Base-by-base conservation (phyloP, 1,284 basidiomycete species). In the Entoloma clypeatum region DNA sequence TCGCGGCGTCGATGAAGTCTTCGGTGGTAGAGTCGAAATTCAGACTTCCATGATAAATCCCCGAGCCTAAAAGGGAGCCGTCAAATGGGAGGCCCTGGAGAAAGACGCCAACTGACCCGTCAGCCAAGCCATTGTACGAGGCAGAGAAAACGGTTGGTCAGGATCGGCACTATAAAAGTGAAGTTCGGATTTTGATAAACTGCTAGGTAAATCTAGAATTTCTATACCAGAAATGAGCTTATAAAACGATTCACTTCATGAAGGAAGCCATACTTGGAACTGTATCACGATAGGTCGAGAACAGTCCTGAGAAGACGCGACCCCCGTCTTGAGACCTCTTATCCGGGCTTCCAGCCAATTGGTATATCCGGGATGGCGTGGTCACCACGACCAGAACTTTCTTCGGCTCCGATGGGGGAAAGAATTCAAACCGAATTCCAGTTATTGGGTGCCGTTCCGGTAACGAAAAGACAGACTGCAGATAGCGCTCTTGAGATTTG, bases 291-390 rank as follows among this genome's bases (percentile, higher is more conserved):
- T 91, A 89, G 7, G 69, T 67, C 25, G 77, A 73, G 57, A 94
- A 92, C 19, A 94, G 62, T 13, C 77, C 71, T 26, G 84, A 77
- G 53, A 89, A 85, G 18, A 91, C 77, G 45, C 86, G 80, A 13
- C 86, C 84, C 3, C 75, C 79, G n/a, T 87, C 87, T 24, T 87
- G 84, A 14, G 77, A 67, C 37, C 75, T 75, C 48, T 72, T 71
- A 39, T 86, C 81, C 14, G 79, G 72, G 33, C 67, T 54, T 0
- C 92, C 94, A 39, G 84, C 74, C 47, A 94, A 92, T 58, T 98
- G 93, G 59, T 96, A 96, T 55, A 98, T 86, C 43, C 94, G 77
- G 4, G 89, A 86, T 19, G 83, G 77, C 2, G 95, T 97, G 0
- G 92, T 92, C 3, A 81, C 81, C 7, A 97, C 71, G n/a, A 93